Evolutionary conservation across 2,329 filamentous ascomycete species (phyloP), one percentile per base, ranked within the genome.

Genomic region (Colletotrichum sp.): DNA sequence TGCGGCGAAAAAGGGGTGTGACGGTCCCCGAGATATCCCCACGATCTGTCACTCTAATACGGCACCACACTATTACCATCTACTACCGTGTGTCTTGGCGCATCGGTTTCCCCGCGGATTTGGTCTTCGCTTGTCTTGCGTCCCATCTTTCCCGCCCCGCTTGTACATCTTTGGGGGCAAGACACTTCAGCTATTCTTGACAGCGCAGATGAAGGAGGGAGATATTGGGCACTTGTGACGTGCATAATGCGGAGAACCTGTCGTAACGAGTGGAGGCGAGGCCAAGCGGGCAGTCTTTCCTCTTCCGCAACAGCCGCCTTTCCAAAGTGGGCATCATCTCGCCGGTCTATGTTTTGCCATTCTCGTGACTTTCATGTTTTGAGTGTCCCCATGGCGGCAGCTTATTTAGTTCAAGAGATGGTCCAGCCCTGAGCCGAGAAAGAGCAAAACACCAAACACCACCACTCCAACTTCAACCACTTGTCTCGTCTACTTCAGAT

Each of bases 11-110:
- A 34, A 28, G 21, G n/a, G 16, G n/a, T 63, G 64, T 64, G 65
- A 69, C 16, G 65, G 55, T 59, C 71, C 39, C 71, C 71, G 71
- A 74, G 57, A 74, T 59, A 70, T 43, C 30, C 66, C 66, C 66
- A 69, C 21, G 57, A 74, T 57, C 71, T 59, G 59, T 48, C 28
- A 64, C n/a, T 12, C 30, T n/a, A n/a, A 28, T 26, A 18, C 14
- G 5, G 30, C 21, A 36, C 28, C 14, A 26, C 39, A 24, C 65
- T 28, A 4, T 9, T 26, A 13, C 18, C n/a, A 14, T 39, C 28
- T 21, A 26, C 8, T 43, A 28, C 64, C 59, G 24, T 60, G 65
- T 30, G 14, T 39, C 32, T 34, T n/a, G 32, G 66, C 28, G 18
- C 7, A 24, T 26, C 52, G 59, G 32, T 68, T 7, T 12, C 48